A percentile compares a stretch with the other conserved stretches of the same genome.
These are phyloP conservation scores for Globisporangium cylindrosporum DNA, from an alignment of 352 stramenopile species.

Conservation along the genomic window DNA sequence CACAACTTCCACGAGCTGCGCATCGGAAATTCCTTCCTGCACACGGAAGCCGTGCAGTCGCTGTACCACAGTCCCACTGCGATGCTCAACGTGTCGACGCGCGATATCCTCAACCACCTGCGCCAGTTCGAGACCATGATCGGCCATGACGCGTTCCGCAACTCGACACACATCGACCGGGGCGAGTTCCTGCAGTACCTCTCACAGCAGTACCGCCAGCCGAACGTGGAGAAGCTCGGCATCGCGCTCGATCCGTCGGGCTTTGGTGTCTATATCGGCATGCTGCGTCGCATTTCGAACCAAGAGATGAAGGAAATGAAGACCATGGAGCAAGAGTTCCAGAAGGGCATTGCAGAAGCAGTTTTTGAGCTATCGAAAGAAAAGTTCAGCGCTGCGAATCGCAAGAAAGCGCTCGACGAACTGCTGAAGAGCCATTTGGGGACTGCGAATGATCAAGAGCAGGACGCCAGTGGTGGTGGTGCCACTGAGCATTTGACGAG, in stretches of 20 bases:
- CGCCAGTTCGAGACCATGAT: constrained; percentile 66
- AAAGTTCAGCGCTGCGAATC: constrained; percentile 83
- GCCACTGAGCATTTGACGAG: not conserved
- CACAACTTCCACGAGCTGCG: constrained; percentile 61
- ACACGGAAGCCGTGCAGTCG: constrained; percentile 74
- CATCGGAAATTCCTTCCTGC: constrained; percentile 78
- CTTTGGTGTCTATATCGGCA: constrained; percentile 76
- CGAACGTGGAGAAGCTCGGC: constrained; percentile 60
- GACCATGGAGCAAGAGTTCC: constrained; percentile 75
- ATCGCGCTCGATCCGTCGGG: constrained; percentile 57
- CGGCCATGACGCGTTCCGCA: constrained; percentile 61
- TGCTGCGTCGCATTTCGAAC: constrained; percentile 70
- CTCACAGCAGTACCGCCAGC: constrained; percentile 61
- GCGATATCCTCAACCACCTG: constrained; percentile 62
- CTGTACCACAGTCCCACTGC: constrained; percentile 45
- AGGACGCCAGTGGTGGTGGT: not conserved
- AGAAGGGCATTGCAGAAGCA: constrained; percentile 68
- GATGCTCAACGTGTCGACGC: constrained; percentile 60
- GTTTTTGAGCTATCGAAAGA: constrained; percentile 84
- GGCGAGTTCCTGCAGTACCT: constrained; percentile 74
- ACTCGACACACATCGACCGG: constrained; percentile 55
- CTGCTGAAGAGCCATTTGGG: constrained; percentile 33
- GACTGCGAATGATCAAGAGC: constrained; percentile 4
- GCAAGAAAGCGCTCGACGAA: constrained; percentile 65
- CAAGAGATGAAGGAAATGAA: constrained; percentile 83